Percentiles rank a stretch among this genome's conserved stretches.
Conservation (phyloP, 768 basidiomycete genomes). For the Mycena belliarum region DNA sequence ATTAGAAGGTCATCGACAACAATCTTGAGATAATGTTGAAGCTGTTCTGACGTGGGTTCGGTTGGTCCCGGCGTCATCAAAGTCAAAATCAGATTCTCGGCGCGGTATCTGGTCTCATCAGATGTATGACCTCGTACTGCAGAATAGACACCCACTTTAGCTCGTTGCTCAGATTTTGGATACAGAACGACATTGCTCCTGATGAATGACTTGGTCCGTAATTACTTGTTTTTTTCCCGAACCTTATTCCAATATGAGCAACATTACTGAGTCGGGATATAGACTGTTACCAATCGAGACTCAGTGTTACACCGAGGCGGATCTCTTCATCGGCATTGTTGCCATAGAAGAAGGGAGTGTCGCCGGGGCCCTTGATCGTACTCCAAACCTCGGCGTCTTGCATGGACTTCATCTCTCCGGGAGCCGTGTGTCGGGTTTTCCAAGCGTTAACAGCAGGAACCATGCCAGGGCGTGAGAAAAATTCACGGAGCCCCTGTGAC, state of each 20-base stretch:
- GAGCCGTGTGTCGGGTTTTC: neutral
- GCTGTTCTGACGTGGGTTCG: slow-evolving; percentile 28
- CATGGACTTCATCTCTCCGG: slow-evolving; percentile 3
- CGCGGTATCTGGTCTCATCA: neutral
- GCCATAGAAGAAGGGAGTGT: slow-evolving; percentile 14
- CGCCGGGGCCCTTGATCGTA: slow-evolving; percentile 10
- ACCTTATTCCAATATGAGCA: neutral
- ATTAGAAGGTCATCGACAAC: slow-evolving; percentile 31
- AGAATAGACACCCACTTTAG: slow-evolving; percentile 13
- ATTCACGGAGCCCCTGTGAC: slow-evolving; percentile 4
- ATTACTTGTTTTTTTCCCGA: slow-evolving; percentile 17
- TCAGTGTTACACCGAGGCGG: slow-evolving; percentile 20
- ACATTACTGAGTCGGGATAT: too few species aligned
- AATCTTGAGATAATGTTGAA: slow-evolving; percentile 27
- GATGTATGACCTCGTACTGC: neutral
- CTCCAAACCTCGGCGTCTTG: slow-evolving; percentile 19
- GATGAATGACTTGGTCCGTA: slow-evolving; percentile 26
- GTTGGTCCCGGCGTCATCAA: slow-evolving; percentile 27
- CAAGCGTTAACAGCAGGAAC: slow-evolving; percentile 15
- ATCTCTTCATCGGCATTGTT: slow-evolving; percentile 11
- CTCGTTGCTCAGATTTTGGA: slow-evolving; percentile 19
- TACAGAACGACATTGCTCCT: slow-evolving; percentile 17
- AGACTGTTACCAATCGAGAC: slow-evolving; percentile 24
- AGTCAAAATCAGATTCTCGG: slow-evolving; percentile 20
- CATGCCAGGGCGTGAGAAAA: slow-evolving; percentile 9